A percentile compares a stretch with the other conserved stretches of the same genome.
phyloP scores from a whole-genome alignment of 805 yeast genomes.

The Lipomyces yamanashiensis region DNA sequence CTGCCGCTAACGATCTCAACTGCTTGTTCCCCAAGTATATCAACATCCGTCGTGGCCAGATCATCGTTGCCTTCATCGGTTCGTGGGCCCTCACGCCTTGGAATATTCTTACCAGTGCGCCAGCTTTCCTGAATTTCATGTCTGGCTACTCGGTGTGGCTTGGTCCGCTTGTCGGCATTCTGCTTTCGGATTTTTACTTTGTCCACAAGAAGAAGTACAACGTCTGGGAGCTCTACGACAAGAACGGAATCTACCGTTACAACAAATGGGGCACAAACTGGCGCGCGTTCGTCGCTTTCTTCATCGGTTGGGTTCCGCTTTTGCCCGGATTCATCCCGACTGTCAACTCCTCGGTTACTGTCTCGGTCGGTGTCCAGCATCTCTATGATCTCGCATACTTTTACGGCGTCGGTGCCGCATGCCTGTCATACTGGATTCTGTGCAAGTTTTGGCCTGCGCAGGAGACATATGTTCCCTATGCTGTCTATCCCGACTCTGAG shows the following conservation, averaged over 20 bases:
- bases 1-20: constrained; percentile 49
- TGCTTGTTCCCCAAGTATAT: constrained; percentile 54
- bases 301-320: constrained; percentile 41
- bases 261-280: constrained; percentile 52
- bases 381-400: constrained; percentile 62
- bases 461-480: constrained; percentile 15
- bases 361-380: constrained; percentile 70
- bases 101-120: constrained; percentile 48
- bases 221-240: constrained; percentile 50
- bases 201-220: constrained; percentile 51
- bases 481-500: constrained; percentile 29
- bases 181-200: constrained; percentile 49
- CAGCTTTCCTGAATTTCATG: constrained; percentile 47
- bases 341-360: constrained; percentile 43
- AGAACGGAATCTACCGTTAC: constrained; percentile 51
- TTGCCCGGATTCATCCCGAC: constrained; percentile 40
- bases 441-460: constrained; percentile 58
- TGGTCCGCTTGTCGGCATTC: constrained; percentile 50
- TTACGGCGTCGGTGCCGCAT: constrained; percentile 63
- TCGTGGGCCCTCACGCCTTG: constrained; percentile 49
- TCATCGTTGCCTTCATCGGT: constrained; percentile 47
- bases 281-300: constrained; percentile 50
- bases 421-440: constrained; percentile 55
- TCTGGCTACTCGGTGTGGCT: constrained; percentile 50
- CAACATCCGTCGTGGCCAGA: constrained; percentile 55